phyloP scores from a whole-genome alignment of 148 eudicot genomes.

The Cornus controversa region DNA sequence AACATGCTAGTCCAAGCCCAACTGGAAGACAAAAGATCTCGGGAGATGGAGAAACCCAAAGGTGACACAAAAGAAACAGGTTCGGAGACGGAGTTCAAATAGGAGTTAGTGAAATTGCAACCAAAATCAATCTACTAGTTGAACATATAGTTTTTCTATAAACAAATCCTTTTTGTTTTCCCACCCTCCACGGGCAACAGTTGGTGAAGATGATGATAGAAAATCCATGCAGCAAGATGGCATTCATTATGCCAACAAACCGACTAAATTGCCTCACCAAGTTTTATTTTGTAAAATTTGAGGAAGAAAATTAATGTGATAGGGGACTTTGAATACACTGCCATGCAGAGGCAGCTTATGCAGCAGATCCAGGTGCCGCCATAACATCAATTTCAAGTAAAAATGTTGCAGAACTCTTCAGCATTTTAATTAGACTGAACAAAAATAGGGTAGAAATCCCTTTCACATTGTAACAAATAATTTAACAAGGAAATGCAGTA shows the following conservation, averaged over 20 bases:
- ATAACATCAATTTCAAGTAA: background rate
- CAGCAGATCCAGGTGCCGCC: background rate
- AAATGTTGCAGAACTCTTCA: background rate
- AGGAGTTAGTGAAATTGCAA: background rate
- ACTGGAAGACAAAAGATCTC: too few relatives aligned
- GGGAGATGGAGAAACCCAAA: background rate
- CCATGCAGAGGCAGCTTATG: background rate
- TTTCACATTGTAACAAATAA: background rate
- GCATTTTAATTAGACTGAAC: background rate
- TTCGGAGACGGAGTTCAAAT: background rate
- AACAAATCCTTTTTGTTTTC: background rate
- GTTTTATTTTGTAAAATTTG: background rate
- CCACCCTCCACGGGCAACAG: background rate
- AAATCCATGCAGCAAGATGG: background rate
- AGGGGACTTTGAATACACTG: background rate
- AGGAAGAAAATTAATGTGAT: background rate
- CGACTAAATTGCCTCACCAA: background rate
- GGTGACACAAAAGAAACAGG: background rate
- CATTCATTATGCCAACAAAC: background rate
- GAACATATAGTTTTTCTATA: background rate
- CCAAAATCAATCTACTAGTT: background rate
- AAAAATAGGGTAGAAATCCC: background rate
- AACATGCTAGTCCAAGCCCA: too few relatives aligned
- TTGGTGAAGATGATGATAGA: background rate
- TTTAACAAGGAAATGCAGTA: background rate